Conservation (phyloP, 768 basidiomycete genomes). For the Hygrocybe coccinea region DNA sequence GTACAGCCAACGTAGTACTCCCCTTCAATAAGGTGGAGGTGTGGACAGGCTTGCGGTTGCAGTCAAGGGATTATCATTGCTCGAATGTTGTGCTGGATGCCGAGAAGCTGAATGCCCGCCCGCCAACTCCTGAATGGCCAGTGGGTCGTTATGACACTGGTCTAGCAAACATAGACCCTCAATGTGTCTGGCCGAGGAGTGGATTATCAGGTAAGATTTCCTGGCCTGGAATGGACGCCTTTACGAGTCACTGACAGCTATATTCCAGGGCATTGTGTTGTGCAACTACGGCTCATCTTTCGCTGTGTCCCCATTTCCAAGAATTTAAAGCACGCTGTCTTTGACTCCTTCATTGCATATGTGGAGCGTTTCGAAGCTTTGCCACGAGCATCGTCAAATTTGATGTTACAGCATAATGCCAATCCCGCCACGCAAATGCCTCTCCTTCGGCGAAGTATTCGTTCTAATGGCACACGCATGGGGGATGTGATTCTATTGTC, state of each 20-base stretch:
- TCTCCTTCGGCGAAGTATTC: constrained; percentile 1
- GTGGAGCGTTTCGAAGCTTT: constrained; percentile 4
- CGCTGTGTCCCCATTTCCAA: not conserved
- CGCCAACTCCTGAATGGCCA: constrained; percentile 15
- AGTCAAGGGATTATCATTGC: constrained; percentile 21
- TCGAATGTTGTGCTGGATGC: constrained; percentile 15
- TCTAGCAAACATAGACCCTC: constrained; percentile 14
- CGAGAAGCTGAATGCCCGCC: constrained; percentile 20
- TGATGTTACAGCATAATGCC: too few species aligned
- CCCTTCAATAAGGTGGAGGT: constrained; percentile 23
- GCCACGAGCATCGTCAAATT: too few species aligned
- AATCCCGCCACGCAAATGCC: constrained; percentile 3
- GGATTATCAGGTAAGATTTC: constrained; percentile 16
- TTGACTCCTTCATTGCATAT: not conserved
- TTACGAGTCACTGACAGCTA: not conserved
- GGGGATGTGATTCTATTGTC: constrained; percentile 8
- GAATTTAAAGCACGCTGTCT: not conserved
- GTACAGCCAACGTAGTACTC: not conserved
- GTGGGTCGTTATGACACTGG: constrained; percentile 19
- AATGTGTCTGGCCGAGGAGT: constrained; percentile 13
- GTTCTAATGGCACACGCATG: not conserved
- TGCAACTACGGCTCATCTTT: not conserved
- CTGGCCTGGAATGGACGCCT: not conserved
- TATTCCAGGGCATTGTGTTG: constrained; percentile 1
- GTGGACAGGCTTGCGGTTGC: constrained; percentile 24